Base-by-base conservation (phyloP, 495 filamentous ascomycete genomes). In the Parachaetomium inaequale region DNA sequence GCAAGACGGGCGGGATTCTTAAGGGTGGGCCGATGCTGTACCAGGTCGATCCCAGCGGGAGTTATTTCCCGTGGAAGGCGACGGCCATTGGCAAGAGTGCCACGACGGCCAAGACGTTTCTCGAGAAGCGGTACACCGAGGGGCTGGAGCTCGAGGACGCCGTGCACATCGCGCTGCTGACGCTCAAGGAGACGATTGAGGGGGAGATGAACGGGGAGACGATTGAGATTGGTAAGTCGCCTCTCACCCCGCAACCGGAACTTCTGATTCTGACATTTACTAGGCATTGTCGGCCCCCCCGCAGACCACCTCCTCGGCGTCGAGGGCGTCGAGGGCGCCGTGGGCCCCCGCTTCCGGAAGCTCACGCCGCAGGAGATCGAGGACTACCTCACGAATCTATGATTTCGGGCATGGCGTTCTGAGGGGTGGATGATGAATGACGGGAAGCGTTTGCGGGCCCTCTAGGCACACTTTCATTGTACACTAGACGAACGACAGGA, bases 181-280 rank as follows among this genome's bases (percentile, higher is more conserved):
- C 94, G 46, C 78, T 99, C 74, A 99, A 99, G 82, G 94, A 99
- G 84, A 96, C 92, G 29, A 98, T 98, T 66, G 94, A 97, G 76
- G 94, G 94, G 26, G 94, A 98, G 79, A 97, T 98, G 94, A 98
- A 91, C 70, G 94, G 94, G 53, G 95, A 98, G 76, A 98, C 94
- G 43, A 93, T 99, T 67, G 94, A 99, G 81, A 96, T 99, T 70
- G 93, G 93, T 93, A 71, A 77, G 88, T 66, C 49, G 32, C 32
- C 0, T 47, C 14, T 25, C 52, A n/a, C 19, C 17, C 25, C 28
- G 1, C 51, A 2, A 50, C n/a, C 32, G 23, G 4, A 11, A 6
- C 3, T 15, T 51, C 40, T 15, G 46, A 38, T 1, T 61, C 25
- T 23, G 36, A 31, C 57, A 21, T 51, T 14, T 21, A 63, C 17